A percentile compares a stretch with the other conserved stretches of the same genome.
phyloP scores from a whole-genome alignment of 306 rosid genomes.

The Corylus americana region DNA sequence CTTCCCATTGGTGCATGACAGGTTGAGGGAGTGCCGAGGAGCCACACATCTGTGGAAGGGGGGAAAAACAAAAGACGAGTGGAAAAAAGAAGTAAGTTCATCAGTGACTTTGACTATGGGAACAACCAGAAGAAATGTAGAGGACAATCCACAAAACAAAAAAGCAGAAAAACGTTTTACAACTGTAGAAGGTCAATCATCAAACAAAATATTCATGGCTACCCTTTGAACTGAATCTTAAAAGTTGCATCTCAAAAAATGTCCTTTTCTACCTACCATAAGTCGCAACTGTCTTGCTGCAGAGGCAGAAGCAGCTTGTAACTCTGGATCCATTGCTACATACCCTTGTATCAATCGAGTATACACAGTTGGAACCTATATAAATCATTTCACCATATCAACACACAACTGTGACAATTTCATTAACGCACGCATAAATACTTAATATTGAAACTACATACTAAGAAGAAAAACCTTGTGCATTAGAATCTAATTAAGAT shows the following conservation, averaged over 20 bases:
- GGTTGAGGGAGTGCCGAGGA: slow-evolving; percentile 96
- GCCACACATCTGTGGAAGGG: slow-evolving; percentile 78
- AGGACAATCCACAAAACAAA: slow-evolving; percentile 9
- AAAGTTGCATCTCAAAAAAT: neutral
- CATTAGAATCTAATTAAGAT: too few species aligned
- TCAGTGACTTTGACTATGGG: slow-evolving; percentile 14
- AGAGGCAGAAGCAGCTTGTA: slow-evolving; percentile 64
- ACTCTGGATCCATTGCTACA: slow-evolving; percentile 77
- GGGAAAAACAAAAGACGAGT: slow-evolving; percentile 11
- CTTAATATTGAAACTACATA: neutral
- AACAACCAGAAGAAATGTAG: slow-evolving; percentile 6
- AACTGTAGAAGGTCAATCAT: neutral
- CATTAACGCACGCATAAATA: neutral
- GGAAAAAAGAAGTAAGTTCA: slow-evolving; percentile 16
- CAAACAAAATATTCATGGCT: neutral
- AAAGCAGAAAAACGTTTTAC: neutral
- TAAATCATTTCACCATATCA: slow-evolving; percentile 20
- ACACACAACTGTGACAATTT: slow-evolving; percentile 16
- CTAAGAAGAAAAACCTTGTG: neutral
- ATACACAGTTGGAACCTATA: slow-evolving; percentile 92
- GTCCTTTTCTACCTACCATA: slow-evolving; percentile 60
- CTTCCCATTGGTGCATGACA: slow-evolving; percentile 87
- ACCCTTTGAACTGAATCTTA: neutral
- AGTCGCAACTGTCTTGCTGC: slow-evolving; percentile 90
- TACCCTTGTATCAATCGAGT: slow-evolving; percentile 84